A percentile compares a stretch with the other conserved stretches of the same genome.
phyloP scores from a whole-genome alignment of 192 early-diverging fungal genomes.

The Diversispora epigaea region DNA sequence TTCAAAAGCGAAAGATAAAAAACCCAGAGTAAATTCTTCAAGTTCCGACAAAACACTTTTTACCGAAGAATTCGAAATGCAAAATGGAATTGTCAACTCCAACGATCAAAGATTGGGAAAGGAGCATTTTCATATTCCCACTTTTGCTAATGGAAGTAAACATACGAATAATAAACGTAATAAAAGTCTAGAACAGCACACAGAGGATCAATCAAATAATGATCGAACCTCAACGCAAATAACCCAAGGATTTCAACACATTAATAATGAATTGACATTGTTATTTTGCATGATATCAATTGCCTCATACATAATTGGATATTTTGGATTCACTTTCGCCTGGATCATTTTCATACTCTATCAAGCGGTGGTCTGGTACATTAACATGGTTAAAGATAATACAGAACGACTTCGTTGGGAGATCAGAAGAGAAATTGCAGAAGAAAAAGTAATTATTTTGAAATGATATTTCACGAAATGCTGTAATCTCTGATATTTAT shows the following conservation, averaged over 20 bases:
- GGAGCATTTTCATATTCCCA: no score
- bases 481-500: neutral
- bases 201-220: neutral
- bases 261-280: neutral
- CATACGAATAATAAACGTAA: no score
- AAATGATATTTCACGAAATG: no score
- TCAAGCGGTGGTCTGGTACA: neutral
- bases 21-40: no score
- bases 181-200: no score
- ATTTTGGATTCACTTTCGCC: neutral
- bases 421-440: neutral
- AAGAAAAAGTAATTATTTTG: neutral
- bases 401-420: slow-evolving; percentile 10
- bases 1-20: no score
- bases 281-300: neutral
- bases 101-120: no score
- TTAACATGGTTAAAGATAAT: slow-evolving; percentile 6
- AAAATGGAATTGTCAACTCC: no score
- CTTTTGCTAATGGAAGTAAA: no score
- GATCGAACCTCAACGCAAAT: neutral
- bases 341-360: neutral
- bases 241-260: neutral
- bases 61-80: no score
- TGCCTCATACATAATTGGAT: neutral
- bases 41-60: no score